Conservation (phyloP, 768 basidiomycete genomes). For the Rhodotorula sphaerocarpa region DNA sequence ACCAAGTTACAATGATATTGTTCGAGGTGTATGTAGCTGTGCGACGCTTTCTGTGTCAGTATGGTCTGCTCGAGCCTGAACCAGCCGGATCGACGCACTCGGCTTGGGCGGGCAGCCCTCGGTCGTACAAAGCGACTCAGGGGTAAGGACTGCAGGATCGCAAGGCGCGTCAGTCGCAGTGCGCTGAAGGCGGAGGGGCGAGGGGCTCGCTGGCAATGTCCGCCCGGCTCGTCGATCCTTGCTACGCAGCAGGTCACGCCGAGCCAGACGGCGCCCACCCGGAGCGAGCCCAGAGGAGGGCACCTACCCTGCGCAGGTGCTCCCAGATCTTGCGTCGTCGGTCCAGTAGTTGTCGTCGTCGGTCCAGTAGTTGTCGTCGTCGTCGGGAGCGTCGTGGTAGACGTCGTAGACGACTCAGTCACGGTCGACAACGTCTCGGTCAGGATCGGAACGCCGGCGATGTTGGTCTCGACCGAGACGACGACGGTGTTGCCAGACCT, state of each 20-base stretch:
- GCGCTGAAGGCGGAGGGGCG: too few species aligned
- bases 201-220: too few species aligned
- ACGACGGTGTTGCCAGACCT: slow-evolving; percentile 16
- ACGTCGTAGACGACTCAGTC: neutral
- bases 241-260: neutral
- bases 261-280: too few species aligned
- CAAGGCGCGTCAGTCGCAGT: neutral
- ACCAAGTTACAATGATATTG: slow-evolving; percentile 12
- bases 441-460: slow-evolving; percentile 11
- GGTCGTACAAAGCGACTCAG: slow-evolving; percentile 11
- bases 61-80: neutral
- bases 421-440: slow-evolving; percentile 9
- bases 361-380: neutral
- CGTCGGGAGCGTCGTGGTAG: neutral
- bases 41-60: too few species aligned
- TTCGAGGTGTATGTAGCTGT: slow-evolving; percentile 14
- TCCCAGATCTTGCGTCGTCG: neutral
- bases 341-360: neutral
- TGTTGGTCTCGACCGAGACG: slow-evolving; percentile 19
- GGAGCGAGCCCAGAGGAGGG: neutral
- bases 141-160: neutral
- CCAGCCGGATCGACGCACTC: neutral
- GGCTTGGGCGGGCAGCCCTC: slow-evolving; percentile 21
- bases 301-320: neutral
- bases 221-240: neutral